A percentile compares a stretch with the other conserved stretches of the same genome.
Conservation (phyloP, 208 protist genomes). For the Leishmania tarentolae region DNA sequence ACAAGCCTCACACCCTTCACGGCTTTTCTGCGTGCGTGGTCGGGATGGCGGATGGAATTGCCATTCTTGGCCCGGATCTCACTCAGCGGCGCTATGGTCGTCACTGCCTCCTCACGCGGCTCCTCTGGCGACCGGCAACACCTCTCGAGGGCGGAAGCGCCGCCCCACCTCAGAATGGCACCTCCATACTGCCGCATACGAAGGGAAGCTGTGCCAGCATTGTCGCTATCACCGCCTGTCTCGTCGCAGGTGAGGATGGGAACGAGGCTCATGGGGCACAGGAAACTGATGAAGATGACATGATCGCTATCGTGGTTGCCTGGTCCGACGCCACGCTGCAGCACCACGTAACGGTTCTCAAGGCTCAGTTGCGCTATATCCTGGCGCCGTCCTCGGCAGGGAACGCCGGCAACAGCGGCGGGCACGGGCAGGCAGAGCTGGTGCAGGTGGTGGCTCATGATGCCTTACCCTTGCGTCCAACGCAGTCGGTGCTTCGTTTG, state of each 20-base stretch:
- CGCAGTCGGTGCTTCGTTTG: slow-evolving; percentile 33
- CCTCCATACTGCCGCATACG: slow-evolving; percentile 10
- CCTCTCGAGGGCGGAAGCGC: slow-evolving; percentile 7
- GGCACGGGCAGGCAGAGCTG: neutral
- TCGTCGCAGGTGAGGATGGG: neutral
- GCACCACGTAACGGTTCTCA: slow-evolving; percentile 30
- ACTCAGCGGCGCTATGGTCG: slow-evolving; percentile 25
- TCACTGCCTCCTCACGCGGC: slow-evolving; percentile 46
- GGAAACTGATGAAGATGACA: slow-evolving; percentile 6
- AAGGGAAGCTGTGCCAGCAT: slow-evolving; percentile 24
- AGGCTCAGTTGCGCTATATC: slow-evolving; percentile 4
- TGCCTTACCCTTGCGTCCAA: slow-evolving; percentile 33
- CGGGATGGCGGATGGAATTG: slow-evolving; percentile 50
- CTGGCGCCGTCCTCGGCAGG: slow-evolving; percentile 14
- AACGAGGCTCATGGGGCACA: neutral
- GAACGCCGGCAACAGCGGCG: no score
- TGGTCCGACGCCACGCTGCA: slow-evolving; percentile 25
- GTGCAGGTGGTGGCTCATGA: slow-evolving; percentile 32
- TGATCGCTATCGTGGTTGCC: slow-evolving; percentile 23
- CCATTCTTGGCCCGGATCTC: slow-evolving; percentile 67
- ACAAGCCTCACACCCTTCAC: slow-evolving; percentile 12
- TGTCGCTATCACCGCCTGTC: slow-evolving; percentile 30
- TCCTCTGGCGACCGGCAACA: slow-evolving; percentile 44
- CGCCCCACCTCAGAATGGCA: neutral
- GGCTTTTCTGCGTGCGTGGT: slow-evolving; percentile 61